phyloP scores from a whole-genome alignment of 495 filamentous ascomycete genomes.

The Xylaria acuta region DNA sequence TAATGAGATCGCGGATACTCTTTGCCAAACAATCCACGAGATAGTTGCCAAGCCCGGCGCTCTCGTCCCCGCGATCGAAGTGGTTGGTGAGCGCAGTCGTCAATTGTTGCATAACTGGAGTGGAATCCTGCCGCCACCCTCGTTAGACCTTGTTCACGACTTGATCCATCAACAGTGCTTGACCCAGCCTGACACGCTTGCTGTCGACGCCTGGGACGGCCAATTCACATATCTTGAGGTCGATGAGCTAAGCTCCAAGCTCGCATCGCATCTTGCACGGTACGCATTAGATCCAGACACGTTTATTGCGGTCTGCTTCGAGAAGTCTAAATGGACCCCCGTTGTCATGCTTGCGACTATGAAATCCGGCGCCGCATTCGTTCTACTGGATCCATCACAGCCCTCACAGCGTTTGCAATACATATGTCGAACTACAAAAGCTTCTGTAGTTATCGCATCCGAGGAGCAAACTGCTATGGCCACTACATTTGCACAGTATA shows the following conservation, averaged over 20 bases:
- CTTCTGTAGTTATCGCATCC: slow-evolving; percentile 5
- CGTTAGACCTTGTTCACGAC: background rate
- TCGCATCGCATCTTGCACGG: slow-evolving; percentile 41
- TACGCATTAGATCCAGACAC: slow-evolving; percentile 57
- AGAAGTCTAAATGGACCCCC: slow-evolving; percentile 51
- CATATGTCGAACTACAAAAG: slow-evolving; percentile 40
- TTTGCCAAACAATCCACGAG: background rate
- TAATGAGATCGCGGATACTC: background rate
- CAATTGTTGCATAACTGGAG: slow-evolving; percentile 9
- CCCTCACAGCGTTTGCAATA: slow-evolving; percentile 37
- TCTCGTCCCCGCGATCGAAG: background rate
- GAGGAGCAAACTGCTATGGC: background rate
- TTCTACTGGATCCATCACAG: slow-evolving; percentile 34
- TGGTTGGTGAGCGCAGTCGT: slow-evolving; percentile 1
- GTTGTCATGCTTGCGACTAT: slow-evolving; percentile 49
- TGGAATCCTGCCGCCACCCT: background rate
- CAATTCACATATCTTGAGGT: slow-evolving; percentile 43
- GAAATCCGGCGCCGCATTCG: slow-evolving; percentile 45
- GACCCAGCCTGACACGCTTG: slow-evolving; percentile 35
- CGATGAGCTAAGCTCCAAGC: slow-evolving; percentile 40
- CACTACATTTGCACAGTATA: background rate
- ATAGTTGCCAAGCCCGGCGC: background rate
- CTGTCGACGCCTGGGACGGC: slow-evolving; percentile 50
- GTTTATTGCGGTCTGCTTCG: slow-evolving; percentile 62
- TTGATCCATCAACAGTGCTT: slow-evolving; percentile 6